Evolutionary conservation across 225 moss, liverwort and hornwort species (phyloP).

Genomic region (Marchantia paleacea): DNA sequence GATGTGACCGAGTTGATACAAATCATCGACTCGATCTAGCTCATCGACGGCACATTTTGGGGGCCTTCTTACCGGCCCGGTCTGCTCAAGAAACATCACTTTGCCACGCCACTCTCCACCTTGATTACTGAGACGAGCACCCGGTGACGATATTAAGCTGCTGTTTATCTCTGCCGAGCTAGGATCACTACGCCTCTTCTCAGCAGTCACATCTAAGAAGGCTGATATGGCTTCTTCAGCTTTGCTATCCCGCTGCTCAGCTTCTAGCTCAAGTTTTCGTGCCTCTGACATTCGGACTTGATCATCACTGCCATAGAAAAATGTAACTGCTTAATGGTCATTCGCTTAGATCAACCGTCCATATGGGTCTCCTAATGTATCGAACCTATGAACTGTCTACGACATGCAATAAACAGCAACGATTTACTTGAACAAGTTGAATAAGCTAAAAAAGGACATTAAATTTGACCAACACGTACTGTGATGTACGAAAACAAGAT

Average conservation of each 20-base stretch:
- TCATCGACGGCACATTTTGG: constrained; percentile 67
- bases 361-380: neutral
- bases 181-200: constrained; percentile 66
- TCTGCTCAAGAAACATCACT: constrained; percentile 83
- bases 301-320: constrained; percentile 49
- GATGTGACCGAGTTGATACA: constrained; percentile 66
- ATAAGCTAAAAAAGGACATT: neutral
- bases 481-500: neutral
- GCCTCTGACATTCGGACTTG: constrained; percentile 38
- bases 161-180: constrained; percentile 48
- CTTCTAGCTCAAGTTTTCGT: constrained; percentile 63
- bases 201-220: constrained; percentile 57
- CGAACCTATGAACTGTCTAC: neutral
- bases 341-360: neutral
- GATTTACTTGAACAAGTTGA: neutral
- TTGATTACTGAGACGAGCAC: constrained; percentile 44
- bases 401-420: too few relatives aligned
- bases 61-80: constrained; percentile 70
- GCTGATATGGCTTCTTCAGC: constrained; percentile 83
- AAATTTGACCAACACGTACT: neutral
- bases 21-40: constrained; percentile 61
- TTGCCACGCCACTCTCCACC: constrained; percentile 87
- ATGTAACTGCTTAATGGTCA: neutral
- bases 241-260: constrained; percentile 80
- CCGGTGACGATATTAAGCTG: constrained; percentile 22